phyloP scores from a whole-genome alignment of 805 yeast species.

The Saturnispora quitensis region DNA sequence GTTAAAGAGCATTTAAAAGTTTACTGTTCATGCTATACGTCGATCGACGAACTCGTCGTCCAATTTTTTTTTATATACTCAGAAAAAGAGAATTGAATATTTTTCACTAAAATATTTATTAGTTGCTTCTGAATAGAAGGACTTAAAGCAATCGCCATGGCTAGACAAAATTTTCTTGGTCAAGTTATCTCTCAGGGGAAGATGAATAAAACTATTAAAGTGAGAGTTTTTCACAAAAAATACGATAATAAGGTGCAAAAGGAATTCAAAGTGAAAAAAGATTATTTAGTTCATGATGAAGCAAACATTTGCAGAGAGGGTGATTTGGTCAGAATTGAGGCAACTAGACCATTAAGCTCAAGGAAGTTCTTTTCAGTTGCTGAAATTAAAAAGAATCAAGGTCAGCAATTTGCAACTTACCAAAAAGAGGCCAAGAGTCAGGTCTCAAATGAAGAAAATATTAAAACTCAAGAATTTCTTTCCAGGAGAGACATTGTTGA shows the following conservation, averaged over 20 bases:
- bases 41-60: neutral
- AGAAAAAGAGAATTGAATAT: neutral
- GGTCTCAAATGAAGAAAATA: slow-evolving; percentile 59
- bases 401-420: slow-evolving; percentile 82
- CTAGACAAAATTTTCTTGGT: slow-evolving; percentile 85
- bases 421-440: slow-evolving; percentile 61
- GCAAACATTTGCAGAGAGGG: slow-evolving; percentile 88
- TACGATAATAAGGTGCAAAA: slow-evolving; percentile 67
- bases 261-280: slow-evolving; percentile 69
- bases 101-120: neutral
- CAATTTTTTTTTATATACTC: neutral
- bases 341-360: slow-evolving; percentile 76
- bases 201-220: slow-evolving; percentile 93
- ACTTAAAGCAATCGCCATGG: slow-evolving; percentile 38
- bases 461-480: slow-evolving; percentile 46
- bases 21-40: neutral
- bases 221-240: slow-evolving; percentile 69
- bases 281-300: slow-evolving; percentile 89
- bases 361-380: slow-evolving; percentile 85
- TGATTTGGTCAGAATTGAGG: slow-evolving; percentile 87
- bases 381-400: slow-evolving; percentile 79
- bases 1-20: neutral
- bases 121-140: neutral
- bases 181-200: slow-evolving; percentile 93
- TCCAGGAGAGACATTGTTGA: slow-evolving; percentile 33